phyloP scores from a whole-genome alignment of 192 early-diverging fungal genomes.

The Jimgerdemannia flammicorona region DNA sequence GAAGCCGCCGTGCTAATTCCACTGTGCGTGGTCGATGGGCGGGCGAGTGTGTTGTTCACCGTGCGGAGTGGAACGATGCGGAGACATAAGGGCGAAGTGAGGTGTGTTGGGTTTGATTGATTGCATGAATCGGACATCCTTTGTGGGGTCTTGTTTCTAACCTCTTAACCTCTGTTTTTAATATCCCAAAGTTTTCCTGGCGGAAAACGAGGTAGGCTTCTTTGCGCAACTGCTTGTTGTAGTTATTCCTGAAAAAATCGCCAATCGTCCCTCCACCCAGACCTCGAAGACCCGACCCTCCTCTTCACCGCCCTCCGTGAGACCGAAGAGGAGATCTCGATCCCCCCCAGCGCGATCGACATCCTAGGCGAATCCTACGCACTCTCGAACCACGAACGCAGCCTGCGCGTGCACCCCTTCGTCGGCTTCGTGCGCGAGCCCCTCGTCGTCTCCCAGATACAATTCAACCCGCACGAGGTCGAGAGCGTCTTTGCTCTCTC shows the following conservation, averaged over 20 bases:
- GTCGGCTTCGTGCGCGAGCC: conserved; percentile 33
- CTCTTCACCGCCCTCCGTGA: conserved; percentile 74
- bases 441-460: not conserved
- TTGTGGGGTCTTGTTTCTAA: no score
- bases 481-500: not conserved
- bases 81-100: conserved; percentile 76
- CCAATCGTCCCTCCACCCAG: conserved; percentile 20
- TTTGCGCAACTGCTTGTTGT: not conserved
- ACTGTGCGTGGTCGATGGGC: conserved; percentile 56
- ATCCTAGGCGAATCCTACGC: conserved; percentile 59
- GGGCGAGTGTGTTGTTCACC: conserved; percentile 75
- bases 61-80: conserved; percentile 61
- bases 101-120: conserved; percentile 27
- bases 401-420: conserved; percentile 58
- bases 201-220: conserved; percentile 48
- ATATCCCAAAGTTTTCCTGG: conserved; percentile 64
- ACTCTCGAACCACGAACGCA: conserved; percentile 55
- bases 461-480: not conserved
- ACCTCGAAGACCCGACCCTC: conserved; percentile 49
- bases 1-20: conserved; percentile 44
- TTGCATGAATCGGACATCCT: no score
- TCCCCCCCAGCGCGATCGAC: conserved; percentile 38
- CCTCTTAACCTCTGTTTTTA: not conserved
- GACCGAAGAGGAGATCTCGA: conserved; percentile 73
- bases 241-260: not conserved